These are phyloP conservation scores for Termitomyces sp. DNA, from an alignment of 768 basidiomycete genomes.

Conservation along the genomic window DNA sequence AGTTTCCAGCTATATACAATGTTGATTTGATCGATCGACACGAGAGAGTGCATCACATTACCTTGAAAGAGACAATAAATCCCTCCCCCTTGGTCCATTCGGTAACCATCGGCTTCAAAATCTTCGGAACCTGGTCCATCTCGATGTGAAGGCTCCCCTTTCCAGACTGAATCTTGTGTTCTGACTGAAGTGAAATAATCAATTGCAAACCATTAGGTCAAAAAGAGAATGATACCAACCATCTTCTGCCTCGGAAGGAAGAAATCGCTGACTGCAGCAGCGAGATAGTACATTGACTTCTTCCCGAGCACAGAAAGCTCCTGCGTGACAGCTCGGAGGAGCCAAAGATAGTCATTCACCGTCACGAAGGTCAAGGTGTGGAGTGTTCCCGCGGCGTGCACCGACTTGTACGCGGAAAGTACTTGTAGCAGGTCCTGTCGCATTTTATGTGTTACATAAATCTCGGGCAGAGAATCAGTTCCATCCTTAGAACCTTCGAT, in stretches of 20 bases:
- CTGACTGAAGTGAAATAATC: slow-evolving; percentile 52
- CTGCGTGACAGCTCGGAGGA: slow-evolving; percentile 76
- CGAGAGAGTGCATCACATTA: slow-evolving; percentile 22
- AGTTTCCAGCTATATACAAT: slow-evolving; percentile 75
- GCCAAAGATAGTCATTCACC: slow-evolving; percentile 94
- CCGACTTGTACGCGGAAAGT: slow-evolving; percentile 73
- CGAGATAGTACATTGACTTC: slow-evolving; percentile 89
- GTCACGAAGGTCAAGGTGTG: slow-evolving; percentile 89
- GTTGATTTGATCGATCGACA: not conserved
- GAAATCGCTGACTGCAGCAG: slow-evolving; percentile 97
- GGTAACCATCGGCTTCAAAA: slow-evolving; percentile 86
- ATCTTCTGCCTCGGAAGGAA: slow-evolving; percentile 89
- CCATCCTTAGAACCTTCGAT: slow-evolving; percentile 35
- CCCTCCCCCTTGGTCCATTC: slow-evolving; percentile 85
- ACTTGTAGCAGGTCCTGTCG: slow-evolving; percentile 64
- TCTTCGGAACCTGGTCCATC: slow-evolving; percentile 99
- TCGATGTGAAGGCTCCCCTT: slow-evolving; percentile 91
- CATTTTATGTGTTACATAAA: slow-evolving; percentile 64
- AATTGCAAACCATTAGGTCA: not conserved
- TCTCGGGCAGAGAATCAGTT: slow-evolving; percentile 33
- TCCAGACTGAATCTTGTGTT: slow-evolving; percentile 98
- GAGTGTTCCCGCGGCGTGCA: slow-evolving; percentile 67
- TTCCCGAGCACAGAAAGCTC: slow-evolving; percentile 68
- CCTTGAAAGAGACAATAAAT: slow-evolving; percentile 97
- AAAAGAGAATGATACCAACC: slow-evolving; percentile 41